Conservation (phyloP, 331 rosid genomes). For the Phaseolus coccineus region DNA sequence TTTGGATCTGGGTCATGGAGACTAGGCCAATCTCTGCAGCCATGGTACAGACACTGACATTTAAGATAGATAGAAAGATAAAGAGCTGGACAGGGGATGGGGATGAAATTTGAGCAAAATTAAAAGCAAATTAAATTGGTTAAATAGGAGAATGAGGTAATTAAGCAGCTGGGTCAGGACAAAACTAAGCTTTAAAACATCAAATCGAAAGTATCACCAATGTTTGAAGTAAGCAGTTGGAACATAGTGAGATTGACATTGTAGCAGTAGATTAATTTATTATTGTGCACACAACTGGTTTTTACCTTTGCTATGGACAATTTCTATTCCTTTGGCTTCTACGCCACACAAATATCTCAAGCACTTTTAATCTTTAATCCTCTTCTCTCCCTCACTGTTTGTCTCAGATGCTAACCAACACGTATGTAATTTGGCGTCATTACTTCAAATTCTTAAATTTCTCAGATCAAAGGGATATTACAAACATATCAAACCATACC, state of each 20-base stretch:
- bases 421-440: not conserved
- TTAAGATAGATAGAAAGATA: conserved; percentile 58
- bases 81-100: conserved; percentile 43
- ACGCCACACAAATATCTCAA: conserved; percentile 53
- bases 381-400: not conserved
- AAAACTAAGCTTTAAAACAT: conserved; percentile 60
- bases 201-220: conserved; percentile 70
- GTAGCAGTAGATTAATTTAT: conserved; percentile 29
- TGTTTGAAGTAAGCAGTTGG: conserved; percentile 57
- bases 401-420: not conserved
- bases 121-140: conserved; percentile 23
- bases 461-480: too few relatives aligned
- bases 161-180: conserved; percentile 52
- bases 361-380: not conserved
- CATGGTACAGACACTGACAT: conserved; percentile 68
- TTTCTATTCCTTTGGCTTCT: conserved; percentile 59
- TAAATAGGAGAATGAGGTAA: conserved; percentile 57
- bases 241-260: conserved; percentile 51
- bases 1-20: conserved; percentile 67
- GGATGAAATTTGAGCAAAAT: conserved; percentile 41
- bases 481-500: too few relatives aligned
- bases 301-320: conserved; percentile 43
- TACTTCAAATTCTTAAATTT: too few relatives aligned
- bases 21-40: conserved; percentile 69
- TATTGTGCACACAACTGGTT: conserved; percentile 19